A percentile compares a stretch with the other conserved stretches of the same genome.
Evolutionary conservation across 805 yeast genomes (phyloP).

Genomic region (Cyberlindnera saturnus): DNA sequence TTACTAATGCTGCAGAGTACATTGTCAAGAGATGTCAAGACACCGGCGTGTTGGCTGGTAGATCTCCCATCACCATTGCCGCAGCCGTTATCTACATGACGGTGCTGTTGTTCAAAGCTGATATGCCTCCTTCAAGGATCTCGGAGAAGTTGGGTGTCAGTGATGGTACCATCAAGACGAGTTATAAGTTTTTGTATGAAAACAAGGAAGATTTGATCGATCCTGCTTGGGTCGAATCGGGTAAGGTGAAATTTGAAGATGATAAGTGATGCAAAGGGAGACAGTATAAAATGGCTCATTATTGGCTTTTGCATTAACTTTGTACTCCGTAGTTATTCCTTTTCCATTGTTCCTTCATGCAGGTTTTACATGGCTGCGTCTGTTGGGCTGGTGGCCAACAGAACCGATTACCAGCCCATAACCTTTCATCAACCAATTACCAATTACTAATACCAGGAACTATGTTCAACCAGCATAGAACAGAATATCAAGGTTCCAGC

Average conservation of each 20-base stretch:
- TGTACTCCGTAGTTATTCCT: too few species aligned
- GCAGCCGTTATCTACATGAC: slow-evolving; percentile 97
- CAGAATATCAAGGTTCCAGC: too few species aligned
- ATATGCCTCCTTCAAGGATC: slow-evolving; percentile 69
- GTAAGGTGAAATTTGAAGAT: slow-evolving; percentile 49
- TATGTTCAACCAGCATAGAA: too few species aligned
- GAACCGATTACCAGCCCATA: too few species aligned
- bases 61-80: slow-evolving; percentile 95
- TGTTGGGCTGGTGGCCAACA: too few species aligned
- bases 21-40: slow-evolving; percentile 88
- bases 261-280: too few species aligned
- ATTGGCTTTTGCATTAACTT: too few species aligned
- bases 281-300: too few species aligned
- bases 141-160: slow-evolving; percentile 93
- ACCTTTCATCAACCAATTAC: too few species aligned
- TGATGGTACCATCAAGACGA: slow-evolving; percentile 94
- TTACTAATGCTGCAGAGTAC: slow-evolving; percentile 88
- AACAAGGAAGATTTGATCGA: slow-evolving; percentile 70
- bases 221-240: slow-evolving; percentile 67
- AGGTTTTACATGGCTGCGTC: too few species aligned
- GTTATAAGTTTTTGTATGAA: slow-evolving; percentile 76
- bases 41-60: slow-evolving; percentile 89
- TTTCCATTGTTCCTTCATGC: too few species aligned
- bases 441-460: too few species aligned
- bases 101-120: slow-evolving; percentile 77